These are phyloP conservation scores for Penicillium sp. DNA, from an alignment of 2,329 filamentous ascomycete species.

Conservation along the genomic window DNA sequence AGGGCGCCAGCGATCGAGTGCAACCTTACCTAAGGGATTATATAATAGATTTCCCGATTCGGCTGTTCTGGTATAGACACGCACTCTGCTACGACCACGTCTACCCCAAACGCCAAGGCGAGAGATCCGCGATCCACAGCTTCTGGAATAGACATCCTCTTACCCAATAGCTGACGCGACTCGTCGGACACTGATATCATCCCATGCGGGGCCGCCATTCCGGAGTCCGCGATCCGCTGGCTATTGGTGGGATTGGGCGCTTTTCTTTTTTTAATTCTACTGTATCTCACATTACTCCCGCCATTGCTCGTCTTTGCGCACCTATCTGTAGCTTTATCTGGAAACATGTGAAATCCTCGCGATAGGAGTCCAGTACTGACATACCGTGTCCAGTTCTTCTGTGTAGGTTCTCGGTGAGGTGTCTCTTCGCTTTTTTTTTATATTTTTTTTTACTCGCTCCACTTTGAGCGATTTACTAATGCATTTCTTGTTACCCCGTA, in stretches of 20 bases:
- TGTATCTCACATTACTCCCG: constrained; percentile 5
- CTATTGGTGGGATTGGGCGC: constrained; percentile 6
- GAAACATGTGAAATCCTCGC: constrained; percentile 7
- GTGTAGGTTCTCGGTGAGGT: constrained; percentile 17
- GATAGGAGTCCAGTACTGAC: too few species aligned
- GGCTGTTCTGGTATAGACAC: not conserved
- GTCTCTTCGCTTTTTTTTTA: not conserved
- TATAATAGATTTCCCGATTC: constrained; percentile 2
- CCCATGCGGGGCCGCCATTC: constrained; percentile 22
- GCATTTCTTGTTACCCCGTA: constrained; percentile 9
- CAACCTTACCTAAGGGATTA: constrained; percentile 9
- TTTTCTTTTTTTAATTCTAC: not conserved
- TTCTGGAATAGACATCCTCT: constrained; percentile 24
- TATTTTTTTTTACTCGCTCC: not conserved
- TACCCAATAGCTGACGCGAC: constrained; percentile 15
- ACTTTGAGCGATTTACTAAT: constrained; percentile 12
- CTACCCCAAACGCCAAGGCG: constrained; percentile 19
- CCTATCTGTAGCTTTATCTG: too few species aligned
- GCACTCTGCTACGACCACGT: constrained; percentile 3
- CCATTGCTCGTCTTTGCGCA: too few species aligned
- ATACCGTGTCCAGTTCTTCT: constrained; percentile 14
- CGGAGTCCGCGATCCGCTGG: constrained; percentile 2
- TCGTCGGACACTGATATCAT: constrained; percentile 25
- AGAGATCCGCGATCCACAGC: constrained; percentile 29
- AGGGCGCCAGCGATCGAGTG: not conserved